Conservation (phyloP, 805 yeast genomes). For the Kodamaea fukazawae region DNA sequence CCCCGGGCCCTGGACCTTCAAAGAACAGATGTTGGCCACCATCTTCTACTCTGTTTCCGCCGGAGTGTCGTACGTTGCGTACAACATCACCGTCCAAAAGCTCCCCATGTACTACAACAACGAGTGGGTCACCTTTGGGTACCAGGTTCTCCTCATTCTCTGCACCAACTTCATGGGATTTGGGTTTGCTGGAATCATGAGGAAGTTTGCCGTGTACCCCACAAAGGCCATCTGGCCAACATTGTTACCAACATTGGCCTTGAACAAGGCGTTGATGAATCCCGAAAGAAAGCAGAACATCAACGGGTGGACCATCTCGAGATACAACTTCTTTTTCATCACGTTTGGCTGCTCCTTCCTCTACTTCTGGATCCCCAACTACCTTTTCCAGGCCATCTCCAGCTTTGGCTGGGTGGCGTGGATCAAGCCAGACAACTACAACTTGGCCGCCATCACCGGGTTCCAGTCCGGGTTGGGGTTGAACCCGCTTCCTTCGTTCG, state of each 20-base stretch:
- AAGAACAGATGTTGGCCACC: conserved; percentile 67
- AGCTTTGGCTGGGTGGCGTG: conserved; percentile 31
- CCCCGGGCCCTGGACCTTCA: conserved; percentile 63
- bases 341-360: conserved; percentile 19
- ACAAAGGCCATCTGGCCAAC: conserved; percentile 53
- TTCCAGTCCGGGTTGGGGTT: conserved; percentile 24
- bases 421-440: conserved; percentile 26
- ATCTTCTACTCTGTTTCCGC: conserved; percentile 36
- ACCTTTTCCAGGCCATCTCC: conserved; percentile 25
- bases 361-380: conserved; percentile 31
- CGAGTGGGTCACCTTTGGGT: conserved; percentile 30
- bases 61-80: conserved; percentile 20
- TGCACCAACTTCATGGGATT: conserved; percentile 29
- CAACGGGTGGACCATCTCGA: conserved; percentile 32
- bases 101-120: conserved; percentile 20
- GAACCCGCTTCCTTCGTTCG: conserved; percentile 31
- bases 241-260: conserved; percentile 26
- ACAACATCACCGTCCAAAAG: conserved; percentile 11
- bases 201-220: conserved; percentile 46
- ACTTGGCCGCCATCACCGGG: conserved; percentile 27
- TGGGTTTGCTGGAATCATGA: conserved; percentile 30
- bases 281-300: conserved; percentile 26
- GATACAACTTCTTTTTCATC: conserved; percentile 20
- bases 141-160: conserved; percentile 21
- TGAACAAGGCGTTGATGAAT: conserved; percentile 25